phyloP scores from a whole-genome alignment of 1,284 basidiomycete genomes.

The Boletus semigastroideus region DNA sequence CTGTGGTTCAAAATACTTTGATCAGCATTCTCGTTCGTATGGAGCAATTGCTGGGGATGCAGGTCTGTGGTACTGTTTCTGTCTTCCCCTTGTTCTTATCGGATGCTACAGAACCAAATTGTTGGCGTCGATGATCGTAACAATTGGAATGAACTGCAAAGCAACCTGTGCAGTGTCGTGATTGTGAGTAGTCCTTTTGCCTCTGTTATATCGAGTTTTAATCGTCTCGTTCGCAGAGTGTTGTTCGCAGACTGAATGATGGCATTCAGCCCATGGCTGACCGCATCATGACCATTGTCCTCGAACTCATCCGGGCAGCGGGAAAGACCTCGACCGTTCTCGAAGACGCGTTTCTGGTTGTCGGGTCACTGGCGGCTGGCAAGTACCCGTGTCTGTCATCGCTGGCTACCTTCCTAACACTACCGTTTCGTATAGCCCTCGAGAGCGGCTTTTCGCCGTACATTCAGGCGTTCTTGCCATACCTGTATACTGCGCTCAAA shows the following conservation, averaged over 20 bases:
- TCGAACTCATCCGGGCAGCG: slow-evolving; percentile 84
- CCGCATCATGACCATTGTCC: slow-evolving; percentile 91
- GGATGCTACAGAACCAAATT: slow-evolving; percentile 74
- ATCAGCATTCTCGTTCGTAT: slow-evolving; percentile 85
- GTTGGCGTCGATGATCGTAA: slow-evolving; percentile 95
- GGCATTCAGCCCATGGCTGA: slow-evolving; percentile 90
- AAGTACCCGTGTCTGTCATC: slow-evolving; percentile 16
- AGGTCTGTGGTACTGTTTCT: slow-evolving; percentile 42
- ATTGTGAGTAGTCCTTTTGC: slow-evolving; percentile 53
- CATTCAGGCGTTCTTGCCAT: slow-evolving; percentile 88
- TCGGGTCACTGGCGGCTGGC: slow-evolving; percentile 86
- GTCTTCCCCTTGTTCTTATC: slow-evolving; percentile 3
- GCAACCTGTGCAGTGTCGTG: slow-evolving; percentile 91
- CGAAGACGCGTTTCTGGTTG: slow-evolving; percentile 94
- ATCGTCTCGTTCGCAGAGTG: slow-evolving; percentile 50
- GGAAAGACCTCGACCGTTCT: slow-evolving; percentile 94
- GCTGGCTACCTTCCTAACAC: not conserved
- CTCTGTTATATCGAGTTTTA: not conserved
- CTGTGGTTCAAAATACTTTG: slow-evolving; percentile 82
- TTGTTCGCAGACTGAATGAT: slow-evolving; percentile 80
- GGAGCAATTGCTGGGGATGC: slow-evolving; percentile 84
- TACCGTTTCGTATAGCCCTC: slow-evolving; percentile 51
- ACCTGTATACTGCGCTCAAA: slow-evolving; percentile 87
- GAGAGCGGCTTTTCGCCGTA: slow-evolving; percentile 88
- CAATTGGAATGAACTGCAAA: slow-evolving; percentile 99